Evolutionary conservation across 129 eudicot genomes (phyloP).

Genomic region (Silybum marianum): DNA sequence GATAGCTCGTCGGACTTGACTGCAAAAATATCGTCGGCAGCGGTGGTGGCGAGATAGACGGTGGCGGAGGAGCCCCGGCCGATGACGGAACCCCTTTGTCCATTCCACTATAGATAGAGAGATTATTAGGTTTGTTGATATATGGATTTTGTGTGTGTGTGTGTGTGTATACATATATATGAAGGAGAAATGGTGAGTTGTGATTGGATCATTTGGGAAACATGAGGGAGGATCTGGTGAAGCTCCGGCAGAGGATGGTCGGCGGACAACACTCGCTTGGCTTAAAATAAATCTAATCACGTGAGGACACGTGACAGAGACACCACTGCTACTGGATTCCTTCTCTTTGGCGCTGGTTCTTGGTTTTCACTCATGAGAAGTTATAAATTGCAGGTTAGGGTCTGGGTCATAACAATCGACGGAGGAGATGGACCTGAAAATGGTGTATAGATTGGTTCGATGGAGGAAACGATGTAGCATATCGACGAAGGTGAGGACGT

Average conservation of each 20-base stretch:
- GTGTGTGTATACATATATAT: neutral
- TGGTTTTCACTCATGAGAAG: constrained; percentile 9
- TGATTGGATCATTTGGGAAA: constrained; percentile 45
- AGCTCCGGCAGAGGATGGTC: constrained; percentile 18
- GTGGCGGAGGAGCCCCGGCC: constrained; percentile 83
- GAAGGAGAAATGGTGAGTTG: constrained; percentile 19
- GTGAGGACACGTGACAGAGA: constrained; percentile 58
- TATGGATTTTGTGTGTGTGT: neutral
- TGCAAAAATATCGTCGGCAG: constrained; percentile 56
- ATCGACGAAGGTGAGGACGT: no score
- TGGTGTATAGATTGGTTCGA: no score
- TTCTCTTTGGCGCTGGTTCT: constrained; percentile 12
- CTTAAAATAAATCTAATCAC: constrained; percentile 53
- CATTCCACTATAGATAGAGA: constrained; percentile 54
- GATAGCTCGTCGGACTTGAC: constrained; percentile 73
- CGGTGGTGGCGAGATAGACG: constrained; percentile 63
- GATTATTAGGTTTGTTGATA: neutral
- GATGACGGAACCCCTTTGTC: constrained; percentile 68
- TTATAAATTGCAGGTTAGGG: constrained; percentile 4
- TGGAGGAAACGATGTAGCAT: no score
- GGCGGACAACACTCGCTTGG: constrained; percentile 52
- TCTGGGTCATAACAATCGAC: no score
- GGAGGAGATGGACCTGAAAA: no score
- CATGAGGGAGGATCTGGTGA: constrained; percentile 32
- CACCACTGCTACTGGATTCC: neutral